These are phyloP conservation scores for Fusarium sp. DNA, from an alignment of 2,329 filamentous ascomycete genomes.

Conservation along the genomic window DNA sequence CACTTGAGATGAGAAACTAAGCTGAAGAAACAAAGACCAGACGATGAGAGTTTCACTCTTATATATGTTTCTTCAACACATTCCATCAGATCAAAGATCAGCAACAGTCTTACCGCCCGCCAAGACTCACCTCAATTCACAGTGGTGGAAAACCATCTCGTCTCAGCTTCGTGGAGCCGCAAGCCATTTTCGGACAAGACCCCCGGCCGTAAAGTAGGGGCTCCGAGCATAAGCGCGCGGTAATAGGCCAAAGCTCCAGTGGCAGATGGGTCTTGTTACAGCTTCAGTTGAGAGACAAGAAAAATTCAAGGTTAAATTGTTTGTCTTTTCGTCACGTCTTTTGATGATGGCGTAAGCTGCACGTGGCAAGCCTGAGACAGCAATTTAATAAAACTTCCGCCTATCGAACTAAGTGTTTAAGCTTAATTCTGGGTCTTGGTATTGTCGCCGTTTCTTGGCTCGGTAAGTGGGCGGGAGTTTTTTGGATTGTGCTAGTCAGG, in stretches of 20 bases:
- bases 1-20: constrained; percentile 31
- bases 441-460: fast-evolving
- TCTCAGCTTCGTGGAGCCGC: constrained; percentile 41
- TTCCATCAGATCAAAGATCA: neutral
- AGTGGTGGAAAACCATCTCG: constrained; percentile 40
- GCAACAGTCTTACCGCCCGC: neutral
- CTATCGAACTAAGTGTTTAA: constrained; percentile 3
- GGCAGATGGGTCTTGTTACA: constrained; percentile 4
- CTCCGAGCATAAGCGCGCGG: constrained; percentile 30
- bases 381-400: neutral
- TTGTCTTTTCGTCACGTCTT: neutral
- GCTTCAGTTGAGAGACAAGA: neutral
- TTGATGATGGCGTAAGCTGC: neutral
- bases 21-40: constrained; percentile 26
- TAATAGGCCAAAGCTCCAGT: neutral
- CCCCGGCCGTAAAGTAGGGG: constrained; percentile 28
- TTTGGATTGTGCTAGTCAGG: neutral
- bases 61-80: constrained; percentile 24
- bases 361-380: constrained; percentile 1
- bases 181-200: constrained; percentile 27
- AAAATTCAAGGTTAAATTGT: neutral
- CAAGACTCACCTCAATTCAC: constrained; percentile 24
- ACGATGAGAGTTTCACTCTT: neutral
- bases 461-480: neutral
- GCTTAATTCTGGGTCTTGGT: neutral